Conservation (phyloP, 768 basidiomycete species). For the Kwoniella shandongensis region DNA sequence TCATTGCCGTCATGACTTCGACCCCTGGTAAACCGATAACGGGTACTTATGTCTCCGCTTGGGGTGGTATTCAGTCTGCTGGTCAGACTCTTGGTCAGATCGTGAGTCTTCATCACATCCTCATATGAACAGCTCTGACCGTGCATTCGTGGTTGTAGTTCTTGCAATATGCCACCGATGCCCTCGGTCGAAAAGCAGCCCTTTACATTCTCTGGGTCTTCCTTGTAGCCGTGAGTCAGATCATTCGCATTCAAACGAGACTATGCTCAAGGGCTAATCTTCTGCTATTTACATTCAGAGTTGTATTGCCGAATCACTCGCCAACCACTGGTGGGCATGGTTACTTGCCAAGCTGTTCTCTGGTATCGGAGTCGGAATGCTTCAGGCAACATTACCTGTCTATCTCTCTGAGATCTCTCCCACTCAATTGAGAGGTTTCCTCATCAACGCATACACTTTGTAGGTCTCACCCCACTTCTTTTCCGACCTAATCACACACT, state of each 20-base stretch:
- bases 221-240: slow-evolving; percentile 22
- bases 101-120: slow-evolving; percentile 4
- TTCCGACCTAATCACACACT: neutral
- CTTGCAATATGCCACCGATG: slow-evolving; percentile 25
- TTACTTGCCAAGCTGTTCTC: slow-evolving; percentile 30
- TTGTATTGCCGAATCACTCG: slow-evolving; percentile 23
- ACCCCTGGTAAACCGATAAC: slow-evolving; percentile 4
- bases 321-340: slow-evolving; percentile 26
- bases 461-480: slow-evolving; percentile 7
- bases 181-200: slow-evolving; percentile 26
- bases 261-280: neutral
- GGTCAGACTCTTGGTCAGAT: slow-evolving; percentile 29
- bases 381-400: slow-evolving; percentile 32
- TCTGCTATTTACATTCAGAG: slow-evolving; percentile 6
- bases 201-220: slow-evolving; percentile 23
- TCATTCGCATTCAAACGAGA: neutral
- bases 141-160: slow-evolving; percentile 1
- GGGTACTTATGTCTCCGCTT: slow-evolving; percentile 20
- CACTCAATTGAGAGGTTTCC: slow-evolving; percentile 27
- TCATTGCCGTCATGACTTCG: slow-evolving; percentile 20
- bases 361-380: slow-evolving; percentile 32
- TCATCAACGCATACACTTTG: slow-evolving; percentile 34
- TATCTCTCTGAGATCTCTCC: slow-evolving; percentile 32
- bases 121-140: neutral
- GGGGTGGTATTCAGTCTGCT: slow-evolving; percentile 32